A percentile compares a stretch with the other conserved stretches of the same genome.
Conservation (phyloP, 495 filamentous ascomycete genomes). For the Neurospora intermedia region DNA sequence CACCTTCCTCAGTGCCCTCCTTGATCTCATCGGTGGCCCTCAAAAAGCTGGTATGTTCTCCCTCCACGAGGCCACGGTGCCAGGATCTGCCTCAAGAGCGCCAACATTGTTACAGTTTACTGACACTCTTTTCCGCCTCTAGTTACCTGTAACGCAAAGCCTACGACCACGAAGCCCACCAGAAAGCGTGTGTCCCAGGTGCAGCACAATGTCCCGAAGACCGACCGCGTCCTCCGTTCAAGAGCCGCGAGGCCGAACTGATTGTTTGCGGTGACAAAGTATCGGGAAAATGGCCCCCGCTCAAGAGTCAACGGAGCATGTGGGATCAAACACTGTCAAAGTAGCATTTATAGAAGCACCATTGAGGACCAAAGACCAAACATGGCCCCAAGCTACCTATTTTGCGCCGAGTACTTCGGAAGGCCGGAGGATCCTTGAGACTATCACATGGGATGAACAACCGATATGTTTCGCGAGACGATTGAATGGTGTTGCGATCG, state of each 20-base stretch:
- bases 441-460: not conserved
- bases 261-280: accelerated
- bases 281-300: too few relatives aligned
- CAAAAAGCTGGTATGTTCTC: not conserved
- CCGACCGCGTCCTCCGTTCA: not conserved
- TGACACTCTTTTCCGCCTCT: not conserved
- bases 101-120: not conserved
- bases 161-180: not conserved
- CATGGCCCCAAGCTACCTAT: not conserved
- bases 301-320: too few relatives aligned
- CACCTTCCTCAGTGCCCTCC: not conserved
- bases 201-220: not conserved
- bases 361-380: too few relatives aligned
- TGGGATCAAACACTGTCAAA: too few relatives aligned
- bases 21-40: not conserved
- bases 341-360: too few relatives aligned
- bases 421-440: not conserved
- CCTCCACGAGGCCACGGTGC: not conserved
- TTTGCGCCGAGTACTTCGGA: not conserved
- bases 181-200: not conserved
- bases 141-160: not conserved
- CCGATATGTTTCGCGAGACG: not conserved
- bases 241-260: not conserved
- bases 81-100: not conserved
- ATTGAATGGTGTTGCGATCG: not conserved